Evolutionary conservation across 495 filamentous ascomycete species (phyloP).

Genomic region (Talaromyces thailandensis): DNA sequence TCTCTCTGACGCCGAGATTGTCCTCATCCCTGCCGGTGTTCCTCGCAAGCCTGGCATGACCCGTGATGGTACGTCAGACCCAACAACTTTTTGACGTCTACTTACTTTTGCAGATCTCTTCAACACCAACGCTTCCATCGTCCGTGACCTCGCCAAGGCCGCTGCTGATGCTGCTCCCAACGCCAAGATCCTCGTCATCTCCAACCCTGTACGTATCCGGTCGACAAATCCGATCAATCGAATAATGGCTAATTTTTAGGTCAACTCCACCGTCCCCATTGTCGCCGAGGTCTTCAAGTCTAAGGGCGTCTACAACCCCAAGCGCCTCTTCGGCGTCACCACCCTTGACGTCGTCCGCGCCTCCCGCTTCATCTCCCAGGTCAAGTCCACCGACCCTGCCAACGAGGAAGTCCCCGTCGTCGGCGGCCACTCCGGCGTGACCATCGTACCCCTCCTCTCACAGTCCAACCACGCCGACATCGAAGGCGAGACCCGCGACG

Average conservation of each 20-base stretch:
- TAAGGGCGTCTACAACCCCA: slow-evolving; percentile 92
- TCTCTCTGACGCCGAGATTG: slow-evolving; percentile 81
- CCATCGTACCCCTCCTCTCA: slow-evolving; percentile 94
- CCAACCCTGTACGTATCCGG: slow-evolving; percentile 66
- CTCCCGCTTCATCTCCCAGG: slow-evolving; percentile 89
- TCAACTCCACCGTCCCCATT: slow-evolving; percentile 99
- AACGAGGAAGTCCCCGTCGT: slow-evolving; percentile 92
- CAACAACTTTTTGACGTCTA: background rate
- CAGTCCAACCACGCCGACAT: slow-evolving; percentile 85
- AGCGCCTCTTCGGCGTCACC: slow-evolving; percentile 97
- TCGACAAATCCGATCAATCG: background rate
- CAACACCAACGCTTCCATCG: slow-evolving; percentile 99
- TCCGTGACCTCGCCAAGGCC: slow-evolving; percentile 96
- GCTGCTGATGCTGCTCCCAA: slow-evolving; percentile 80
- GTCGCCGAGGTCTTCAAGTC: slow-evolving; percentile 93
- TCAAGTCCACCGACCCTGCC: slow-evolving; percentile 81
- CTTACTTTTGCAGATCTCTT: slow-evolving; percentile 61
- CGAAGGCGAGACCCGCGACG: slow-evolving; percentile 59
- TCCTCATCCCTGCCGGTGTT: slow-evolving; percentile 96
- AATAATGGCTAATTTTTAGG: slow-evolving; percentile 23
- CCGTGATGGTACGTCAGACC: slow-evolving; percentile 61
- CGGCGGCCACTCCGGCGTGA: slow-evolving; percentile 94
- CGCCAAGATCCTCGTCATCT: slow-evolving; percentile 93
- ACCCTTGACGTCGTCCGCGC: slow-evolving; percentile 98
- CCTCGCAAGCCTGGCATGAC: slow-evolving; percentile 99